Evolutionary conservation across 2,329 filamentous ascomycete genomes (phyloP).

Genomic region (Aspergillus luchuensis): DNA sequence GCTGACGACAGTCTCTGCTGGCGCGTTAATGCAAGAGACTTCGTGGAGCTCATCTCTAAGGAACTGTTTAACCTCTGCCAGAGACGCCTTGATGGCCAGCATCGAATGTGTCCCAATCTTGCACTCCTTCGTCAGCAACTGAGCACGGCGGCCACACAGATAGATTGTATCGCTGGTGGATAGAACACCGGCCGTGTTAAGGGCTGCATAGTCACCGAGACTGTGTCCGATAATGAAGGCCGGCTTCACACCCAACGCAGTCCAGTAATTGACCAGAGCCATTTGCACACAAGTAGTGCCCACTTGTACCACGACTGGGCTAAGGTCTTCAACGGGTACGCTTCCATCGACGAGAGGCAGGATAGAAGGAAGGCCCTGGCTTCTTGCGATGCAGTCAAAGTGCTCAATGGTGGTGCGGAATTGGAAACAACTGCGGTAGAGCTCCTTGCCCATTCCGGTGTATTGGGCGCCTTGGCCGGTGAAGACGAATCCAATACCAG

Average conservation of each 20-base stretch:
- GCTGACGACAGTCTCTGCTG: conserved; percentile 48
- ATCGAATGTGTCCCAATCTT: conserved; percentile 47
- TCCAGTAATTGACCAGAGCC: conserved; percentile 42
- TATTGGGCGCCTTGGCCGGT: conserved; percentile 45
- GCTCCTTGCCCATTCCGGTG: conserved; percentile 37
- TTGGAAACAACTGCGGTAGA: conserved; percentile 31
- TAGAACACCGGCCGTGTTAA: conserved; percentile 40
- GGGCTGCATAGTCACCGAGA: conserved; percentile 44
- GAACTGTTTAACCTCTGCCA: conserved; percentile 54
- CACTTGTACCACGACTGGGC: conserved; percentile 36
- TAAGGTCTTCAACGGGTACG: conserved; percentile 30
- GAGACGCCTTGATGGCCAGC: conserved; percentile 46
- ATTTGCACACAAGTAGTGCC: conserved; percentile 44
- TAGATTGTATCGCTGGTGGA: conserved; percentile 53
- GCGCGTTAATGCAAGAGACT: conserved; percentile 48
- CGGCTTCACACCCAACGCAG: conserved; percentile 40
- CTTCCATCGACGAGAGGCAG: conserved; percentile 38
- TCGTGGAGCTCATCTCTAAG: conserved; percentile 49
- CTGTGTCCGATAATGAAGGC: conserved; percentile 47
- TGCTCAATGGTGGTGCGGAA: conserved; percentile 37
- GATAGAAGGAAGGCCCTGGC: conserved; percentile 41
- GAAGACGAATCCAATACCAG: conserved; percentile 32
- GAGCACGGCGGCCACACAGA: conserved; percentile 46
- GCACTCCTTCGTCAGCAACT: conserved; percentile 44
- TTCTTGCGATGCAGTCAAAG: conserved; percentile 35